phyloP scores from a whole-genome alignment of 768 basidiomycete species.

The Pholiota molesta region DNA sequence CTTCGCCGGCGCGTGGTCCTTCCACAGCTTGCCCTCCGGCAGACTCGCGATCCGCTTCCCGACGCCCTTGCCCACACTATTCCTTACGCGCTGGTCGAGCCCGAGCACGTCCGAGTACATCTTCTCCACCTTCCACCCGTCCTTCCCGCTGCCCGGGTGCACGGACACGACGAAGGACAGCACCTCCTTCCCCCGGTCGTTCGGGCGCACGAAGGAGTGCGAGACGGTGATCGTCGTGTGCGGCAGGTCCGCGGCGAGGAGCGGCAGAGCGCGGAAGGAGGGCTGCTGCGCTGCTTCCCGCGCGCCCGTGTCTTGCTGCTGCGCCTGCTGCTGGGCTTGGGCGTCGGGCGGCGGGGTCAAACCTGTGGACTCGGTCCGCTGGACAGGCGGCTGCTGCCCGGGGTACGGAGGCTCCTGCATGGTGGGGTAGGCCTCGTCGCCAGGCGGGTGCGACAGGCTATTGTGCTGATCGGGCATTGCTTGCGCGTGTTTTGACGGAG shows the following conservation, averaged over 20 bases:
- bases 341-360: too few species aligned
- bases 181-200: constrained; percentile 91
- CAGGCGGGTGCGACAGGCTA: constrained; percentile 16
- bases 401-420: constrained; percentile 20
- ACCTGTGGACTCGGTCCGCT: constrained; percentile 10
- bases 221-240: constrained; percentile 72
- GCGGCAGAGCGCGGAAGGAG: constrained; percentile 73
- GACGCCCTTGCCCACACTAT: constrained; percentile 65
- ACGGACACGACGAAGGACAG: constrained; percentile 85
- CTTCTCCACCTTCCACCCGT: constrained; percentile 87
- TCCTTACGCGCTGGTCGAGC: constrained; percentile 79
- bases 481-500: constrained; percentile 27
- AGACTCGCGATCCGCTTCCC: constrained; percentile 79
- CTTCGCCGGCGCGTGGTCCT: constrained; percentile 95
- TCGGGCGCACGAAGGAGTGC: constrained; percentile 83
- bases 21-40: constrained; percentile 95
- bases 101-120: constrained; percentile 91
- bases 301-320: too few species aligned
- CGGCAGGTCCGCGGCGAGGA: constrained; percentile 72
- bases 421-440: constrained; percentile 15
- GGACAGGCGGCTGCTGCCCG: constrained; percentile 11
- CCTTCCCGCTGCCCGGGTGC: constrained; percentile 70
- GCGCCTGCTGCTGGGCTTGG: constrained; percentile 20
- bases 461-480: constrained; percentile 23
- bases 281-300: constrained; percentile 28